Evolutionary conservation across 129 eudicot species (phyloP), one percentile per base, ranked within the genome.

Genomic region (Centella asiatica): DNA sequence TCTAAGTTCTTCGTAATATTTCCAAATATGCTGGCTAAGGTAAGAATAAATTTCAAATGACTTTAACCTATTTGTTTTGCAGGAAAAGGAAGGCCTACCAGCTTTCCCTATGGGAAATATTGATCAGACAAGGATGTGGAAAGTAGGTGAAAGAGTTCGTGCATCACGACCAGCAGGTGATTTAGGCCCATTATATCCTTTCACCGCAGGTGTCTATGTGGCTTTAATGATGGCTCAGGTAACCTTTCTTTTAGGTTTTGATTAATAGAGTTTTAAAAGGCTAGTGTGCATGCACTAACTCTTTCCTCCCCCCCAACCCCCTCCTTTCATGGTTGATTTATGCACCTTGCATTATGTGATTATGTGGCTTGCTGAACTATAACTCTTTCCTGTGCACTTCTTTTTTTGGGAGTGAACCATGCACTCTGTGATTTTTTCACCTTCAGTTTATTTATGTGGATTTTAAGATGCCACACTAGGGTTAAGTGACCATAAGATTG

Each of bases 161-260:
- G 79, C 99, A 28, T 37, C 44, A 63, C 87, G 99, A 1, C 88
- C 92, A 8, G 85, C 85, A 0, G 96, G 95, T 74, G 99, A 92
- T 65, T 62, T 92, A 50, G 99, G 99, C 49, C 96, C 95, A 29
- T 74, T 92, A 6, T 73, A 92, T 69, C 99, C 99, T 57, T 92
- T 92, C 80, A 92, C 99, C 7, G 99, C 99, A 13, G 99, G 99
- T 62, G 99, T 92, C 49, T 92, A 79, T 66, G 96, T 92, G n/a
- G 99, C 99, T 39, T 65, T 85, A n/a, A 92, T 92, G 99, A 92
- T 92, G 99, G 96, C 99, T 54, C 99, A 92, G 95, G 98, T 92
- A 60, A 79, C 70, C 25, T 54, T 32, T 59, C 12, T 40, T 13
- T 22, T 14, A 34, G 19, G 62, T 32, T 32, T 8, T 0, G 0